Conservation (phyloP, 345 rosid genomes). For the Microthlaspi erraticum region DNA sequence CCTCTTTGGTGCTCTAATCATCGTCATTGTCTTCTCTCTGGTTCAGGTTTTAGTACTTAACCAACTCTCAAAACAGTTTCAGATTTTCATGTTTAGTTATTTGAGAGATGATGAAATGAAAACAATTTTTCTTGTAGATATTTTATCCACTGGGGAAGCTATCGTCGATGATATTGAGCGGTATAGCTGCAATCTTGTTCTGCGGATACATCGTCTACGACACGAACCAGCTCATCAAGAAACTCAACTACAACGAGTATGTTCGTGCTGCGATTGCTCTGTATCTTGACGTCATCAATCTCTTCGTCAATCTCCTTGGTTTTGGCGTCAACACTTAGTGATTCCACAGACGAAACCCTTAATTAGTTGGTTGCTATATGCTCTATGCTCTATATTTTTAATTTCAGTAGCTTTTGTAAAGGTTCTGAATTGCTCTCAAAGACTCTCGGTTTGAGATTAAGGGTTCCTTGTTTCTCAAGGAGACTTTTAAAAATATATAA, state of each 20-base stretch:
- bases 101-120: neutral
- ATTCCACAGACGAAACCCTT: neutral
- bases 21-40: slow-evolving; percentile 53
- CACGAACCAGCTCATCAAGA: slow-evolving; percentile 64
- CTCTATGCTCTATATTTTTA: neutral
- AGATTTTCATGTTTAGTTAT: neutral
- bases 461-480: slow-evolving; percentile 17
- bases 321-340: neutral
- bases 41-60: slow-evolving; percentile 49
- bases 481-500: too few species aligned
- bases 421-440: neutral
- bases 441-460: neutral
- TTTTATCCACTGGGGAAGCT: slow-evolving; percentile 54
- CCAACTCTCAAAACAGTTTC: neutral
- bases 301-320: slow-evolving; percentile 57
- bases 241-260: slow-evolving; percentile 56
- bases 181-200: slow-evolving; percentile 54
- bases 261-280: slow-evolving; percentile 61
- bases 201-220: slow-evolving; percentile 62
- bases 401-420: neutral
- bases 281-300: slow-evolving; percentile 65
- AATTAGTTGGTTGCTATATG: neutral
- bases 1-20: slow-evolving; percentile 54
- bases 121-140: slow-evolving; percentile 32
- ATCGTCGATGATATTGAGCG: slow-evolving; percentile 51